Conservation (phyloP, 169 alveolate species). For the Miamiensis avidus region DNA sequence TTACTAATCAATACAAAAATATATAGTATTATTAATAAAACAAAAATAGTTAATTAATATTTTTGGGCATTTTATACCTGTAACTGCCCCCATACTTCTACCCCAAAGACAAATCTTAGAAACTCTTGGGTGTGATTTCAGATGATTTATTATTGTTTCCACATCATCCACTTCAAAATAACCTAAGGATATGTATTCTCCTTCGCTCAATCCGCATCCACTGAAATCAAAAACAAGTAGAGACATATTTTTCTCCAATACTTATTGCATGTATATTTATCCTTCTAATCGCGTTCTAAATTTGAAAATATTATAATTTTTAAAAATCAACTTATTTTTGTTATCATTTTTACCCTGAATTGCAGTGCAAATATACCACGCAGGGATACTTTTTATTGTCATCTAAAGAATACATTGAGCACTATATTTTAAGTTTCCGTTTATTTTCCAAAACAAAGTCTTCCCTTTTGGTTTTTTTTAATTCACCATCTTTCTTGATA, state of each 20-base stretch:
- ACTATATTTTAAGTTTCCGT: neutral
- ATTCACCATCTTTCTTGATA: neutral
- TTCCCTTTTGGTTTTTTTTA: neutral
- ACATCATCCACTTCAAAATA: conserved; percentile 77
- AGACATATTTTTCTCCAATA: neutral
- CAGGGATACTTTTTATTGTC: neutral
- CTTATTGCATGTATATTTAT: neutral
- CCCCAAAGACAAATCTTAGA: conserved; percentile 79
- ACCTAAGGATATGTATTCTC: conserved; percentile 80
- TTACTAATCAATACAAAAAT: too few species aligned
- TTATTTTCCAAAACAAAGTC: neutral
- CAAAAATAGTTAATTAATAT: too few species aligned
- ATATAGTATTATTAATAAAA: too few species aligned
- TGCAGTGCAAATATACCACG: neutral
- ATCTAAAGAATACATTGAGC: neutral
- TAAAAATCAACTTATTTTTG: neutral
- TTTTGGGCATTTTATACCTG: conserved; percentile 34
- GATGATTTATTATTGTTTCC: conserved; percentile 57
- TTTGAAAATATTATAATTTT: too few species aligned
- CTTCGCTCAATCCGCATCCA: conserved; percentile 83
- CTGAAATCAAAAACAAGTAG: conserved; percentile 74
- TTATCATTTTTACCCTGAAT: neutral
- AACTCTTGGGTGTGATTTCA: conserved; percentile 50
- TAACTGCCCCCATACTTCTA: conserved; percentile 79
- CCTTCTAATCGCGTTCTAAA: neutral